These are phyloP conservation scores for Pleurostoma richardsiae DNA, from an alignment of 2,329 filamentous ascomycete genomes.

Conservation along the genomic window DNA sequence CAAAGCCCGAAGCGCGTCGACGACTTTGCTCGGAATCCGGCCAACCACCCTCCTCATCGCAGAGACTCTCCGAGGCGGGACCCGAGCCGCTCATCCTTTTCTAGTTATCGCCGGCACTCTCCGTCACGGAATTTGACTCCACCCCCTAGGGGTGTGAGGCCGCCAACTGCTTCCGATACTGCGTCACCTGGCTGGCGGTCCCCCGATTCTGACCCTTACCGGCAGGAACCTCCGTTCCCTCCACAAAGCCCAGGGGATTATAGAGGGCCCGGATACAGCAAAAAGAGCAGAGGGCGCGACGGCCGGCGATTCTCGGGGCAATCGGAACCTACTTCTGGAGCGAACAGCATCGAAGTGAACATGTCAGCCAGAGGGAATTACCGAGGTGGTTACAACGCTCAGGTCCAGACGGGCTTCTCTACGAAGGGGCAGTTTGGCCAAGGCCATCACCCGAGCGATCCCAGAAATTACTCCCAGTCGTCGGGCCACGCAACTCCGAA, in stretches of 20 bases:
- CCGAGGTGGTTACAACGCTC: constrained; percentile 33
- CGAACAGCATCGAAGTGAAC: constrained; percentile 46
- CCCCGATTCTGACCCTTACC: constrained; percentile 8
- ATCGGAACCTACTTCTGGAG: constrained; percentile 34
- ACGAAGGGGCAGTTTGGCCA: constrained; percentile 27
- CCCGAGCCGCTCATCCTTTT: constrained; percentile 12
- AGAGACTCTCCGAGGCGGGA: constrained; percentile 13
- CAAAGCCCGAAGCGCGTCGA: constrained; percentile 13
- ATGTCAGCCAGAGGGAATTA: constrained; percentile 38
- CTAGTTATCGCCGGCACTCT: constrained; percentile 13
- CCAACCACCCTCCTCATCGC: constrained; percentile 10
- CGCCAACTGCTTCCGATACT: constrained; percentile 15
- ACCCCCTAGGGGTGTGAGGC: constrained; percentile 8
- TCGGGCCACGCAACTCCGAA: constrained; percentile 32
- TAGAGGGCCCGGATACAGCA: constrained; percentile 10
- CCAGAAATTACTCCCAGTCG: constrained; percentile 31
- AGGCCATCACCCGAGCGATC: constrained; percentile 19
- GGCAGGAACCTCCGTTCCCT: constrained; percentile 4
- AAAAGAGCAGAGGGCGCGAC: constrained; percentile 32
- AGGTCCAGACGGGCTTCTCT: constrained; percentile 24
- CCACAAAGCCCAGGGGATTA: constrained; percentile 7
- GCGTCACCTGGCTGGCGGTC: constrained; percentile 12
- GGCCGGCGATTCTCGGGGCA: constrained; percentile 29
- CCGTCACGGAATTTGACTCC: constrained; percentile 5
- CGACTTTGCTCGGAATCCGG: constrained; percentile 9